Conservation (phyloP, 2,329 filamentous ascomycete species). For the Fusarium sp. region DNA sequence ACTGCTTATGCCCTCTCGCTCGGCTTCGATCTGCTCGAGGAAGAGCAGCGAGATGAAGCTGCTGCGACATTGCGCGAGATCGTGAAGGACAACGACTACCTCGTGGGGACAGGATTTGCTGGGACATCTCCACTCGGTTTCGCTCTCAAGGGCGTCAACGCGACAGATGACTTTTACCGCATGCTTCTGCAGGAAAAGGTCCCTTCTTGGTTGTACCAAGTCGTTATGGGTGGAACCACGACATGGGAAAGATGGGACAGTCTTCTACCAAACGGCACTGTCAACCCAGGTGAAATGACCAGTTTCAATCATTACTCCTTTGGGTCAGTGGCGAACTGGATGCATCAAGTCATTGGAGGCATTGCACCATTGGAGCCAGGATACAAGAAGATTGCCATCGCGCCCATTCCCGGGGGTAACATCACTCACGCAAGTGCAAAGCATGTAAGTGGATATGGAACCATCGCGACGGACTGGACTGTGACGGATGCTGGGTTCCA, state of each 20-base stretch:
- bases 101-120: constrained; percentile 58
- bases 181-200: constrained; percentile 62
- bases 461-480: not conserved
- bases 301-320: constrained; percentile 66
- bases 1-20: constrained; percentile 57
- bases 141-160: constrained; percentile 35
- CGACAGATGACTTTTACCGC: constrained; percentile 56
- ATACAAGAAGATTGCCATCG: not conserved
- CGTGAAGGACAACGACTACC: constrained; percentile 52
- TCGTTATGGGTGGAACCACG: constrained; percentile 61
- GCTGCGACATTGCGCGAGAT: constrained; percentile 50
- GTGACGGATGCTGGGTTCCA: constrained; percentile 39
- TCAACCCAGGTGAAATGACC: constrained; percentile 63
- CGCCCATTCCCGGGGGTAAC: not conserved
- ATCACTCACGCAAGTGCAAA: not conserved
- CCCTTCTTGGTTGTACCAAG: constrained; percentile 64
- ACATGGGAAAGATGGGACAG: constrained; percentile 67
- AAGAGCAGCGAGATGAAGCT: constrained; percentile 31
- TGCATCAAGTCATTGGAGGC: constrained; percentile 2
- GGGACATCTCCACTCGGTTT: constrained; percentile 13
- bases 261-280: constrained; percentile 57
- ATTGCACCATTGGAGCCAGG: not conserved
- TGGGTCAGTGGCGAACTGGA: constrained; percentile 61
- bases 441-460: not conserved
- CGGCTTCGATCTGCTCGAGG: constrained; percentile 54